Conservation (phyloP, 371 early-diverging fungal genomes). For the Mortierella sp. region DNA sequence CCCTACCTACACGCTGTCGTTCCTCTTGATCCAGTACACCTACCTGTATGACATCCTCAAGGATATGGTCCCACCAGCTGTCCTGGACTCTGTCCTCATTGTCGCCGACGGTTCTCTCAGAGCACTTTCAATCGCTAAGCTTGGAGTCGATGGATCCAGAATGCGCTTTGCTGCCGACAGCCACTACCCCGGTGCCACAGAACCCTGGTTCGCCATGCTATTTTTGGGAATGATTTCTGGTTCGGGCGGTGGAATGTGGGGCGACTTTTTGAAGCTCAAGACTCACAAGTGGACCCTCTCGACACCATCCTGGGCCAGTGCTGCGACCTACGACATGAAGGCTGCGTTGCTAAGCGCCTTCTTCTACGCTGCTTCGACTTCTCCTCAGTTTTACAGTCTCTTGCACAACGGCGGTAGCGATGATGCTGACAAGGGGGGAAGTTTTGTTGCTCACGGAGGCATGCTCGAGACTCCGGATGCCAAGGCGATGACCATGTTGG, state of each 20-base stretch:
- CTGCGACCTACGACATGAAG: slow-evolving; percentile 55
- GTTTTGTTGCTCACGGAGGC: slow-evolving; percentile 11
- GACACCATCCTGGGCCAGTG: slow-evolving; percentile 34
- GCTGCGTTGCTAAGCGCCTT: slow-evolving; percentile 42
- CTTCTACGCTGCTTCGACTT: slow-evolving; percentile 54
- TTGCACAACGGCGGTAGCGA: slow-evolving; percentile 12
- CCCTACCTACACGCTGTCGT: slow-evolving; percentile 48
- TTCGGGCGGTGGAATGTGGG: slow-evolving; percentile 71
- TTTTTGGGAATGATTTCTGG: slow-evolving; percentile 68
- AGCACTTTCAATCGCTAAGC: slow-evolving; percentile 61
- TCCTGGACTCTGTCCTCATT: slow-evolving; percentile 64
- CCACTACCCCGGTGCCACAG: slow-evolving; percentile 32
- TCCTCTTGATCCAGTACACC: slow-evolving; percentile 53
- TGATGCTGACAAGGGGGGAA: background rate
- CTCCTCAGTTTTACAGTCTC: slow-evolving; percentile 33
- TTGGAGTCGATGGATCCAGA: slow-evolving; percentile 65
- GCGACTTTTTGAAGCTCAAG: slow-evolving; percentile 48
- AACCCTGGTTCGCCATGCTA: slow-evolving; percentile 65
- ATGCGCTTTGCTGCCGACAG: slow-evolving; percentile 60
- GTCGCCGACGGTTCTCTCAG: slow-evolving; percentile 66
- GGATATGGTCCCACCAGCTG: slow-evolving; percentile 42
- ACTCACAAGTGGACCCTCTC: slow-evolving; percentile 43
- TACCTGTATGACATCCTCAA: slow-evolving; percentile 43
- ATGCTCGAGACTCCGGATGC: slow-evolving; percentile 47
- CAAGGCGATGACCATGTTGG: slow-evolving; percentile 52